Evolutionary conservation across 2,329 filamentous ascomycete species (phyloP).

Genomic region (Hypoxylon sp.): DNA sequence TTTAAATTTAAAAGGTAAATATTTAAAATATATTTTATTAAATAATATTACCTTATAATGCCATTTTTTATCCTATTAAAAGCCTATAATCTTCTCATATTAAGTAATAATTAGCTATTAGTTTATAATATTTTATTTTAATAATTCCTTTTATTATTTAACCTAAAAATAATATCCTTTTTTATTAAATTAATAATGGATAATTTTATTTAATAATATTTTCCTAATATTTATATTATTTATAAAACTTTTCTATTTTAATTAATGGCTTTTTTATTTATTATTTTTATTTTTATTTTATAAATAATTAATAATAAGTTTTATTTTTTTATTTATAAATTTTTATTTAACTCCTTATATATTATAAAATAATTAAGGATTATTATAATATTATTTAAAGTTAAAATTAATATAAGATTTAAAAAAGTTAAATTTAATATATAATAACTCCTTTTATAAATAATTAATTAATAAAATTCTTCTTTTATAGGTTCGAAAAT

Average conservation of each 20-base stretch:
- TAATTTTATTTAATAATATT: not conserved
- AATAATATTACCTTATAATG: not conserved
- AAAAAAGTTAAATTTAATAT: not conserved
- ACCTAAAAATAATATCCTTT: no score
- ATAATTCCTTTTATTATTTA: no score
- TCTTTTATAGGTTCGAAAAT: not conserved
- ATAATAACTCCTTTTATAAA: not conserved
- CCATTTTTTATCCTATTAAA: no score
- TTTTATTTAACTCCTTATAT: no score
- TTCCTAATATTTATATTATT: not conserved
- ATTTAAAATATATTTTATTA: not conserved
- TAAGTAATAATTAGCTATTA: no score
- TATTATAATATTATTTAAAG: no score
- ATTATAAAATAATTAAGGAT: no score
- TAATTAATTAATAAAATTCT: not conserved
- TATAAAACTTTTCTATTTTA: not conserved
- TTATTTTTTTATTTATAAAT: not conserved
- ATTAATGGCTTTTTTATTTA: not conserved
- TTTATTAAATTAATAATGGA: not conserved
- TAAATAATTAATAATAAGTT: not conserved
- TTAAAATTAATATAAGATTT: not conserved
- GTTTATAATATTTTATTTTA: no score
- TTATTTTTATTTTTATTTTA: not conserved
- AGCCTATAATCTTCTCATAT: no score
- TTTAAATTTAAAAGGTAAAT: no score